Evolutionary conservation across 495 filamentous ascomycete species (phyloP).

Genomic region (Xylaria cubensis): DNA sequence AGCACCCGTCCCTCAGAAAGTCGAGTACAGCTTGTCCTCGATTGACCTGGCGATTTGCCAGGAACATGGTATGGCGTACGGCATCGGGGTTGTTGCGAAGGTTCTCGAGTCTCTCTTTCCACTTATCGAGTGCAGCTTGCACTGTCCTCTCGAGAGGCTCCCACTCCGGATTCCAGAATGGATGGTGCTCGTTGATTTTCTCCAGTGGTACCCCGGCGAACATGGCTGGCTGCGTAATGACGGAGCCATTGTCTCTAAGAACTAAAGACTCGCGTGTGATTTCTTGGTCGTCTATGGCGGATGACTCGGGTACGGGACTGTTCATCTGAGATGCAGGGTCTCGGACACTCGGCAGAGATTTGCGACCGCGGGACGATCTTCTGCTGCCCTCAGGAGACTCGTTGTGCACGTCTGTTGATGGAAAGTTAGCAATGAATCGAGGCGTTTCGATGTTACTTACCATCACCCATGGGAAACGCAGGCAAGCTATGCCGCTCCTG

Average conservation of each 20-base stretch:
- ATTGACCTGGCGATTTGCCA: constrained; percentile 55
- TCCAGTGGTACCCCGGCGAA: constrained; percentile 54
- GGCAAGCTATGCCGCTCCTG: constrained; percentile 38
- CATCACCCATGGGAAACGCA: constrained; percentile 24
- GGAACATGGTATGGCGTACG: constrained; percentile 48
- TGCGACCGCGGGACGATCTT: constrained; percentile 37
- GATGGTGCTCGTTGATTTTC: constrained; percentile 49
- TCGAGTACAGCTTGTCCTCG: constrained; percentile 50
- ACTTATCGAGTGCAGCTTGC: constrained; percentile 42
- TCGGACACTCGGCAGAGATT: constrained; percentile 38
- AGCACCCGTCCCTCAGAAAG: constrained; percentile 49
- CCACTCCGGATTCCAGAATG: constrained; percentile 57
- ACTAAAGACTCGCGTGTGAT: constrained; percentile 48
- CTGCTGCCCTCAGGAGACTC: constrained; percentile 27
- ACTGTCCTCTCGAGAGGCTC: constrained; percentile 42
- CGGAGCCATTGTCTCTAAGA: constrained; percentile 47
- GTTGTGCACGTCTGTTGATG: constrained; percentile 23
- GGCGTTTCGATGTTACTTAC: constrained; percentile 8
- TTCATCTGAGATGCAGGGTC: constrained; percentile 34
- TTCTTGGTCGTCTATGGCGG: constrained; percentile 30
- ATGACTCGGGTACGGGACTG: constrained; percentile 28
- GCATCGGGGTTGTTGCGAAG: constrained; percentile 30
- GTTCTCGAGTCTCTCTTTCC: constrained; percentile 46
- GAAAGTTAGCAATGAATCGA: constrained; percentile 6
- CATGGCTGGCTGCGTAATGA: constrained; percentile 48